Conservation (phyloP, 352 stramenopile species). For the Globisporangium yorkense region DNA sequence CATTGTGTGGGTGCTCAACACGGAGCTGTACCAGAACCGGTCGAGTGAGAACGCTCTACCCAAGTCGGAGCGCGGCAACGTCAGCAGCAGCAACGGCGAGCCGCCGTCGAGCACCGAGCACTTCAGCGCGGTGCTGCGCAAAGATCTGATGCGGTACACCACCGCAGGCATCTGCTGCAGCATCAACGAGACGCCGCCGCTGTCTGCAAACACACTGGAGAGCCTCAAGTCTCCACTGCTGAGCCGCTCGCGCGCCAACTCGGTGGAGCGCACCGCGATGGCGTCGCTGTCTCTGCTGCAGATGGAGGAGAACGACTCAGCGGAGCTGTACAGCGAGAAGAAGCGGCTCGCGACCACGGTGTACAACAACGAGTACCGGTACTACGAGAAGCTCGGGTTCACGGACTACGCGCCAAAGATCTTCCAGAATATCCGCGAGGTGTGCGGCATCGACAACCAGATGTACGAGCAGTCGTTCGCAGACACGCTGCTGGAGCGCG, state of each 20-base stretch:
- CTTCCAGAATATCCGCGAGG: slow-evolving; percentile 78
- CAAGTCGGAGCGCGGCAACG: slow-evolving; percentile 39
- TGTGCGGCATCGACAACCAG: slow-evolving; percentile 70
- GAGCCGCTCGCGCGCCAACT: slow-evolving; percentile 25
- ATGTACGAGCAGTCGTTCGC: slow-evolving; percentile 83
- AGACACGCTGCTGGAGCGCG: slow-evolving; percentile 74
- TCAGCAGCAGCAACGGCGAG: slow-evolving; percentile 18
- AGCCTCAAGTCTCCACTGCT: slow-evolving; percentile 40
- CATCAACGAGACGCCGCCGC: slow-evolving; percentile 44
- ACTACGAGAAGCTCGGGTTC: slow-evolving; percentile 84
- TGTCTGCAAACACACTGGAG: slow-evolving; percentile 11
- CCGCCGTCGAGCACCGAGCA: slow-evolving; percentile 46
- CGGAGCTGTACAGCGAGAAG: slow-evolving; percentile 74
- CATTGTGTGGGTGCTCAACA: slow-evolving; percentile 79
- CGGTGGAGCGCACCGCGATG: slow-evolving; percentile 35
- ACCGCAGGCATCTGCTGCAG: slow-evolving; percentile 79
- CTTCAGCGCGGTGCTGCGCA: slow-evolving; percentile 70
- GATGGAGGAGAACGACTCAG: slow-evolving; percentile 51
- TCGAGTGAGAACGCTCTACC: slow-evolving; percentile 65
- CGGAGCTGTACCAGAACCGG: slow-evolving; percentile 74
- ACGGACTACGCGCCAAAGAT: slow-evolving; percentile 83
- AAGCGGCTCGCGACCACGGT: slow-evolving; percentile 77
- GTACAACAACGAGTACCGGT: slow-evolving; percentile 77
- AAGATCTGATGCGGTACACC: slow-evolving; percentile 85
- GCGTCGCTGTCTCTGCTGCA: slow-evolving; percentile 47